Percentiles rank a stretch among this genome's conserved stretches.
phyloP scores from a whole-genome alignment of 148 eudicot genomes.

The Salicornia ramosissima region DNA sequence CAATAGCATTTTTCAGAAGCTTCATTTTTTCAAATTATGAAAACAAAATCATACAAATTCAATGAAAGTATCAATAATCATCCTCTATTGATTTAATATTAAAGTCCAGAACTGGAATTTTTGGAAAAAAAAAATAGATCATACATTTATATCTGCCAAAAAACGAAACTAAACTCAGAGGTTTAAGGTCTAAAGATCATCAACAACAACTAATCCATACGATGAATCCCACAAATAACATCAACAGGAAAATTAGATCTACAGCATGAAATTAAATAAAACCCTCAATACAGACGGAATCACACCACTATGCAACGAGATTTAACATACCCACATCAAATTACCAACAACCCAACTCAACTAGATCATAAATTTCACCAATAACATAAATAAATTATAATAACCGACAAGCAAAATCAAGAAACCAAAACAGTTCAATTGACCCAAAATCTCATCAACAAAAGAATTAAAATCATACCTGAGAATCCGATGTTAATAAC shows the following conservation, averaged over 20 bases:
- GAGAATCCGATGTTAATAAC: background rate
- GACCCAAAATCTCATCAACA: background rate
- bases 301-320: background rate
- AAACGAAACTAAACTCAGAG: background rate
- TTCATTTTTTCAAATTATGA: background rate
- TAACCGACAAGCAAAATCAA: constrained; percentile 14
- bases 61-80: background rate
- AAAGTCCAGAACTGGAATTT: background rate
- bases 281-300: background rate
- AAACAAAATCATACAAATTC: background rate
- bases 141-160: background rate
- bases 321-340: constrained; percentile 16
- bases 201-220: constrained; percentile 11
- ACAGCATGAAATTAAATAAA: background rate
- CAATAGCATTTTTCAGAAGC: background rate
- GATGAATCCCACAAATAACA: background rate
- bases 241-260: background rate
- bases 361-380: background rate
- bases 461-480: constrained; percentile 6
- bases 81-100: background rate
- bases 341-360: background rate
- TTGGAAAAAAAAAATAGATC: background rate
- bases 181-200: background rate
- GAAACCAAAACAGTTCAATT: background rate
- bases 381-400: background rate